Percentiles rank a stretch among this genome's conserved stretches.
phyloP scores from a whole-genome alignment of 108 stramenopile species.

The Skeletonema menzelii region DNA sequence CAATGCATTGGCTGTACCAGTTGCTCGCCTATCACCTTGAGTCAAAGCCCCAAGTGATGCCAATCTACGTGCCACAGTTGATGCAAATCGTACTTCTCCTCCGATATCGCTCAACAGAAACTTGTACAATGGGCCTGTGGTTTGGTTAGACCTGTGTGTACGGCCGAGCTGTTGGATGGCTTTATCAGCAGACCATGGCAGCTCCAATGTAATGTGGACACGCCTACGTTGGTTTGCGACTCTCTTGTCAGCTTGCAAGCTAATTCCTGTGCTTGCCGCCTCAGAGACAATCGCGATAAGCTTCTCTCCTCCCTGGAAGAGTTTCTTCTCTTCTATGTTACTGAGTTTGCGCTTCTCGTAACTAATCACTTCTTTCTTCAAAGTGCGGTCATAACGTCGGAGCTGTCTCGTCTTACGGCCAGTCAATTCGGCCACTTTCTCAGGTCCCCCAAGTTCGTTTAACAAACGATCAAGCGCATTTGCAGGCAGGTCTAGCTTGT shows the following conservation, averaged over 20 bases:
- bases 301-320: conserved; percentile 56
- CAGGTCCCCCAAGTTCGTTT: conserved; percentile 61
- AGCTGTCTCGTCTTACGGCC: conserved; percentile 53
- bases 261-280: conserved; percentile 61
- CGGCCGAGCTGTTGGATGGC: conserved; percentile 68
- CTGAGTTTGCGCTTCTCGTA: conserved; percentile 18
- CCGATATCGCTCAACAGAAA: conserved; percentile 34
- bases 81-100: conserved; percentile 57
- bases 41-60: conserved; percentile 59
- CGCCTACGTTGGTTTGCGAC: conserved; percentile 25
- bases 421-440: conserved; percentile 72
- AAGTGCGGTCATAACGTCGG: conserved; percentile 9
- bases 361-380: conserved; percentile 9
- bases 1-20: conserved; percentile 14
- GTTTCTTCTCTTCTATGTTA: conserved; percentile 51
- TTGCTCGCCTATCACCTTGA: conserved; percentile 54
- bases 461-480: conserved; percentile 60
- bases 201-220: conserved; percentile 65
- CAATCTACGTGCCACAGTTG: conserved; percentile 60
- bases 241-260: conserved; percentile 32
- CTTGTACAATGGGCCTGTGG: conserved; percentile 39
- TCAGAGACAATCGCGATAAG: conserved; percentile 66
- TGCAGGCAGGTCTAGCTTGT: conserved; percentile 44
- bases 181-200: conserved; percentile 71
- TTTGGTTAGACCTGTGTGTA: conserved; percentile 54